phyloP scores from a whole-genome alignment of 257 asterid species.

The Gardenia jasminoides region DNA sequence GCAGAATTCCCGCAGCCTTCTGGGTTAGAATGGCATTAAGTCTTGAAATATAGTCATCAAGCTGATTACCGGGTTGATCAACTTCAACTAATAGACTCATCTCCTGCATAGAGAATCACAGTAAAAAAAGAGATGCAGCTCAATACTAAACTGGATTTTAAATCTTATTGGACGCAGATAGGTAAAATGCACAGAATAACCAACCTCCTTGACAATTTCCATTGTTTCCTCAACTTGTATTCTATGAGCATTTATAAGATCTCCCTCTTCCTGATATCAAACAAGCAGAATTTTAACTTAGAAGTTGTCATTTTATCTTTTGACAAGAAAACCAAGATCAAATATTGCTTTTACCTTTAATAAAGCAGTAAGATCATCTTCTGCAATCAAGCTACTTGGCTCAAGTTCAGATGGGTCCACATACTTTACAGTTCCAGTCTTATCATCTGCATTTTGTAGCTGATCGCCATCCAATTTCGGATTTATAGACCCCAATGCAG shows the following conservation, averaged over 20 bases:
- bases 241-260: conserved; percentile 49
- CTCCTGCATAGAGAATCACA: conserved; percentile 54
- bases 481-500: conserved; percentile 8
- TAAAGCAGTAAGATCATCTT: conserved; percentile 26
- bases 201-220: conserved; percentile 76
- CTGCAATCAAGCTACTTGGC: conserved; percentile 19
- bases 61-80: conserved; percentile 90
- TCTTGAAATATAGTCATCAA: conserved; percentile 71
- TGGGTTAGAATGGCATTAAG: conserved; percentile 82
- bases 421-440: conserved; percentile 2
- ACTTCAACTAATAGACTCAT: conserved; percentile 93
- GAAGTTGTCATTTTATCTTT: background rate
- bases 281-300: conserved; percentile 12
- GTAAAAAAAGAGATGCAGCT: background rate
- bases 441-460: conserved; percentile 6
- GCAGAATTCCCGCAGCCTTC: conserved; percentile 80
- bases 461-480: background rate
- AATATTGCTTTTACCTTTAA: conserved; percentile 23
- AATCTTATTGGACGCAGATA: background rate
- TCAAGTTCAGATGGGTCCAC: conserved; percentile 14
- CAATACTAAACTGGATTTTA: background rate
- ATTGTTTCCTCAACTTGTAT: conserved; percentile 53
- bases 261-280: conserved; percentile 70
- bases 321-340: conserved; percentile 8
- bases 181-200: background rate